These are phyloP conservation scores for Russula griseocarnosa DNA, from an alignment of 768 basidiomycete species.

Conservation along the genomic window DNA sequence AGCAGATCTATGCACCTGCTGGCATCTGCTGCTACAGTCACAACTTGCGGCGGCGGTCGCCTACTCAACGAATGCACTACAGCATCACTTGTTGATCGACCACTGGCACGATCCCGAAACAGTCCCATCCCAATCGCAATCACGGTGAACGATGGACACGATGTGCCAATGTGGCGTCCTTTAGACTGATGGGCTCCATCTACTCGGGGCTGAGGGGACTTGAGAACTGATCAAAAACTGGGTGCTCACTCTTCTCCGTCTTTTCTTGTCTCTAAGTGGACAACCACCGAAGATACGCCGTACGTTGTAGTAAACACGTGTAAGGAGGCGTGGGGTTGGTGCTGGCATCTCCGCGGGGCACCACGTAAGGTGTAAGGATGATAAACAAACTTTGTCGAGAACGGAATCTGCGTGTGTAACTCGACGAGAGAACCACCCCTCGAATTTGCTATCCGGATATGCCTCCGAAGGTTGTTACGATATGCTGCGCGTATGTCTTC, in stretches of 20 bases:
- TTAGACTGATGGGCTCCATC: neutral
- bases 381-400: neutral
- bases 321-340: neutral
- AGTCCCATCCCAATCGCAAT: neutral
- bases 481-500: neutral
- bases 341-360: neutral
- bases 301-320: constrained; percentile 12
- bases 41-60: neutral
- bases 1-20: neutral
- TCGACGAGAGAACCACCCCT: neutral
- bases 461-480: neutral
- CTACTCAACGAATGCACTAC: neutral
- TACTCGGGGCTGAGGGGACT: neutral
- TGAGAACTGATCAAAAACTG: neutral
- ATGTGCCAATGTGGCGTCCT: constrained; percentile 2
- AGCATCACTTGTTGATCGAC: neutral
- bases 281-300: neutral
- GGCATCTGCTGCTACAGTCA: neutral
- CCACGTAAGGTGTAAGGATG: constrained; percentile 7
- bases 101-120: neutral
- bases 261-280: neutral
- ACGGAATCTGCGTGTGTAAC: neutral
- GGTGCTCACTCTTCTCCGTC: neutral
- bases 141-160: neutral
- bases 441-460: neutral